Percentiles rank a stretch among this genome's conserved stretches.
phyloP scores from a whole-genome alignment of 257 asterid species.

The Capsicum chinense region DNA sequence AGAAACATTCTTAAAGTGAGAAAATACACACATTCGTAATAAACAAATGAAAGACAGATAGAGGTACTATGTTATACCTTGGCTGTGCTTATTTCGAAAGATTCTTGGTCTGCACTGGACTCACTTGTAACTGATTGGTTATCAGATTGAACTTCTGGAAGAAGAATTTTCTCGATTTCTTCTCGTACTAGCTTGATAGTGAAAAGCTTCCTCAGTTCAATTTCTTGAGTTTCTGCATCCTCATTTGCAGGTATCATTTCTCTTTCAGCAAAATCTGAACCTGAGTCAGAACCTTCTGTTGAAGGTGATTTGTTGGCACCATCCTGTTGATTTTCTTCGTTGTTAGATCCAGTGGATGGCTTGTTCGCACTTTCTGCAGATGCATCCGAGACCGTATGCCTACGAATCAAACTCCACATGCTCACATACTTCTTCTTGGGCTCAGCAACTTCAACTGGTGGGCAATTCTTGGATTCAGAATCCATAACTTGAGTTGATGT shows the following conservation, averaged over 20 bases:
- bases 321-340: constrained; percentile 36
- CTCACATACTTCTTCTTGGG: constrained; percentile 38
- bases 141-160: constrained; percentile 88
- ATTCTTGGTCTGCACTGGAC: no score
- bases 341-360: neutral
- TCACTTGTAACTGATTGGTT: constrained; percentile 53
- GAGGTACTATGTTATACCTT: no score
- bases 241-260: constrained; percentile 34
- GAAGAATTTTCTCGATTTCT: constrained; percentile 94
- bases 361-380: constrained; percentile 35
- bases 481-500: constrained; percentile 37
- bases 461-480: constrained; percentile 28
- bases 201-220: constrained; percentile 65
- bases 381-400: constrained; percentile 42
- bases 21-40: neutral
- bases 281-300: constrained; percentile 30
- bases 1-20: neutral
- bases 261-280: constrained; percentile 35
- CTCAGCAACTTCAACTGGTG: constrained; percentile 25
- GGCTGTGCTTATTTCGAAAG: no score
- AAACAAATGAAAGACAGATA: no score
- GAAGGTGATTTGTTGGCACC: constrained; percentile 33
- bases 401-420: constrained; percentile 53
- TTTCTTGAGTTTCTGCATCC: constrained; percentile 59
- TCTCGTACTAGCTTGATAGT: constrained; percentile 90